Evolutionary conservation across 495 filamentous ascomycete genomes (phyloP), one percentile per base, ranked within the genome.

Genomic region (Neurospora intermedia): DNA sequence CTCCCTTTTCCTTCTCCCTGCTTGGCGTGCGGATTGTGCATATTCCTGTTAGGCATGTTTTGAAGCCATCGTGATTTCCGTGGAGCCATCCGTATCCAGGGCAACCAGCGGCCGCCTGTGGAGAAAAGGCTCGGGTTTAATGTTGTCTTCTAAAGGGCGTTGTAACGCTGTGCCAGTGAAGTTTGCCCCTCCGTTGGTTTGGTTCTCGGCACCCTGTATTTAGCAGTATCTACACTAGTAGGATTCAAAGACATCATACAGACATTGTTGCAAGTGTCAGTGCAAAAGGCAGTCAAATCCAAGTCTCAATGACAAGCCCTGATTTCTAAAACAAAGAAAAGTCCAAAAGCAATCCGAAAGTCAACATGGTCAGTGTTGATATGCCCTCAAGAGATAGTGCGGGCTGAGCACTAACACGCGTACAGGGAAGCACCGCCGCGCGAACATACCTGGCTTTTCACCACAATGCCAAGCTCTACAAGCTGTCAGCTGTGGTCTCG

Each of bases 361-460:
- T 35, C 23, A 66, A 66, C 31, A 66, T 66, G 54, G 54, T 31
- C 6, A 66, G 54, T 66, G 27, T 66, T 1, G 3, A 27, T 7
- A 35, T 38, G 15, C 27, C 15, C 6, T 9, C 15, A 35, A 8
- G 35, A 16, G 54, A 9, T 18, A 66, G 27, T 7, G 27, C 27
- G 15, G 27, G 16, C 54, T 35, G 27, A 66, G 54, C 27, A 35
- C 27, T 66, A 35, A 66, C 27, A 27, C 54, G 9, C 27, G 13
- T 31, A 71, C 59, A 75, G 74, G 72, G 73, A 18, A 76, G 66
- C 75, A 74, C 73, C 23, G 72, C 69, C 18, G 75, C 76, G 41
- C 80, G 85, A 46, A 89, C 88, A 7, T 80, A 82, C 76, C 81
- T 88, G 23, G 81, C 84, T 35, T 90, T 86, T 75, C 88, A 89